Evolutionary conservation across 2,329 filamentous ascomycete genomes (phyloP), one percentile per base, ranked within the genome.

Genomic region (Fusarium humuli): DNA sequence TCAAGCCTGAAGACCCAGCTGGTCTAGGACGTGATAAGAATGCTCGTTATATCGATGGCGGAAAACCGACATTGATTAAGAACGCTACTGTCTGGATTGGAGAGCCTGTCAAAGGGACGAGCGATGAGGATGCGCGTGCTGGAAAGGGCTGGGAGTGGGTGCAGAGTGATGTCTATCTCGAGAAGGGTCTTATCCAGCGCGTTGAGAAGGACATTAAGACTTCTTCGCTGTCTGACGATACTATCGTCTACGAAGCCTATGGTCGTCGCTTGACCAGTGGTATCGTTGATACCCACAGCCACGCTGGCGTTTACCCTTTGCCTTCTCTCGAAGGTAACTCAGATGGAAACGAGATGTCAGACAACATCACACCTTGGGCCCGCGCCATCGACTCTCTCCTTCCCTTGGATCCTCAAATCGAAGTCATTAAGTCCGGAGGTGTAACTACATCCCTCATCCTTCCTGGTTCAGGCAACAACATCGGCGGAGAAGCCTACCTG

Each of bases 261-360:
- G 89, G 90, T 2, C 85, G 88, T 5, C 87, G 84, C 60, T 80
- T 92, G 22, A 92, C 91, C 0, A 83, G 84, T 10, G 91, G 90
- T 18, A 88, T 92, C 71, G 87, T 92, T 49, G 91, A 92, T 74
- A 92, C 92, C 88, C 90, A 93, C 78, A 89, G 85, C 34, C 91
- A 92, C 74, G 84, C 88, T 3, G 88, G 90, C 10, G 85, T 91
- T 1, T 81, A 84, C 30, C 82, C 85, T 18, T 78, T 91, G n/a
- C 90, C 90, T 0, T 76, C 75, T 4, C 81, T 91, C 3, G 59
- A 72, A 3, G 88, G 87, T 20, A 87, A 83, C 64, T 80, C 83
- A 0, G 91, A 92, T 69, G 83, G 80, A 56, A 92, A 92, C 71
- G 91, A 92, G 77, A 79, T 89, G 71, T 88, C 87, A 3, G 81